phyloP scores from a whole-genome alignment of 2,329 filamentous ascomycete genomes.

The Neodidymelliopsis sp. region DNA sequence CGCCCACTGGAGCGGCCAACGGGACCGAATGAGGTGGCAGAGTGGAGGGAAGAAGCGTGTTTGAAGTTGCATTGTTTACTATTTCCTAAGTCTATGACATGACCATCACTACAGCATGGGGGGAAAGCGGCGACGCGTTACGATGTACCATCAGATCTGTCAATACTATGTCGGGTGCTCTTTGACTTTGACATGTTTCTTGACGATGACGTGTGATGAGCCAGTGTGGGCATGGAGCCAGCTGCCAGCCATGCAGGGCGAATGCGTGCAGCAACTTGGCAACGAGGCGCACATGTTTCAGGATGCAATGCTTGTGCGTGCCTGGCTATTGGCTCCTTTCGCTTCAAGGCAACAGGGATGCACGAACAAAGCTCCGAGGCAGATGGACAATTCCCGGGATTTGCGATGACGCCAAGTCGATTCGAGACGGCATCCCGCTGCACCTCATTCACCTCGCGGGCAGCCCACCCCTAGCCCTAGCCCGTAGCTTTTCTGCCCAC shows the following conservation, averaged over 20 bases:
- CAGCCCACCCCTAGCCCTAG: conserved; percentile 1
- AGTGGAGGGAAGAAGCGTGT: conserved; percentile 1
- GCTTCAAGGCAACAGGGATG: neutral
- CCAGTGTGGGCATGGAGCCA: neutral
- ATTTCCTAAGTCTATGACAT: conserved; percentile 7
- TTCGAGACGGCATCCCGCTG: neutral
- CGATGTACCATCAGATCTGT: conserved; percentile 23
- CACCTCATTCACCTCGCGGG: conserved; percentile 6
- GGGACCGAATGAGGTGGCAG: conserved; percentile 30
- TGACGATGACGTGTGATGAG: neutral
- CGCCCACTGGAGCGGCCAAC: conserved; percentile 41
- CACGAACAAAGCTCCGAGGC: conserved; percentile 15
- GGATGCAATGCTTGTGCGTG: conserved; percentile 1
- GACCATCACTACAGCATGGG: conserved; percentile 15
- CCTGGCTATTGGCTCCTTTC: conserved; percentile 11
- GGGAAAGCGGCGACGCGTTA: conserved; percentile 8
- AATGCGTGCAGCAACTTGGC: conserved; percentile 6
- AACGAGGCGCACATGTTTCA: conserved; percentile 11
- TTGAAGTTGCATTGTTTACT: conserved; percentile 14
- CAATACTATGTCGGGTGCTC: conserved; percentile 13
- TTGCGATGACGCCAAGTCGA: conserved; percentile 10
- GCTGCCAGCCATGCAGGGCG: neutral
- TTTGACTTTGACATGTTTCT: neutral
- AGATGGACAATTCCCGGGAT: neutral
- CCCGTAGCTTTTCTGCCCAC: conserved; percentile 2